phyloP scores from a whole-genome alignment of 2,329 filamentous ascomycete species.

The Penicillium sp. region DNA sequence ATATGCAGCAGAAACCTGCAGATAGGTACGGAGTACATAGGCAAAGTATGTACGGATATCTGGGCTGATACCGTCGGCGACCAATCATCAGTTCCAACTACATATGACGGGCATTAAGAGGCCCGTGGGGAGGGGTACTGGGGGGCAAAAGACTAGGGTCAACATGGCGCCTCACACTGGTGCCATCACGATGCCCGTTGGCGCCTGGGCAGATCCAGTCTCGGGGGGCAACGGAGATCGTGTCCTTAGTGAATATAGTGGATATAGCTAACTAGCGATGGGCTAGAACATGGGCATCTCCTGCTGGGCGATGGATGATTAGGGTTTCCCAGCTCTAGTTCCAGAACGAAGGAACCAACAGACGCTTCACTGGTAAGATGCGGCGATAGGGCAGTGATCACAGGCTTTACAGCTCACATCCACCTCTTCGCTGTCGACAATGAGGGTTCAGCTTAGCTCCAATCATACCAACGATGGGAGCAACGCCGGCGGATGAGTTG shows the following conservation, averaged over 20 bases:
- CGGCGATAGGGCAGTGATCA: constrained; percentile 11
- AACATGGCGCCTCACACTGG: neutral
- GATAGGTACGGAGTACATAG: neutral
- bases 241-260: neutral
- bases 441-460: constrained; percentile 11
- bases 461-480: constrained; percentile 10
- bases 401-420: constrained; percentile 8
- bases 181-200: neutral
- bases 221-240: neutral
- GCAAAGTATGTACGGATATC: too few species aligned
- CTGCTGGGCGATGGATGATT: neutral
- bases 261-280: neutral
- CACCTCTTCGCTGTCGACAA: neutral
- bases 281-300: neutral
- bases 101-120: neutral
- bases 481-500: neutral
- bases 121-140: neutral
- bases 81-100: neutral
- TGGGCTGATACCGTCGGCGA: neutral
- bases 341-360: neutral
- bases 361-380: constrained; percentile 14
- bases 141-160: neutral
- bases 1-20: neutral
- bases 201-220: neutral
- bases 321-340: neutral